Evolutionary conservation across 148 eudicot genomes (phyloP).

Genomic region (Cornus kousa): DNA sequence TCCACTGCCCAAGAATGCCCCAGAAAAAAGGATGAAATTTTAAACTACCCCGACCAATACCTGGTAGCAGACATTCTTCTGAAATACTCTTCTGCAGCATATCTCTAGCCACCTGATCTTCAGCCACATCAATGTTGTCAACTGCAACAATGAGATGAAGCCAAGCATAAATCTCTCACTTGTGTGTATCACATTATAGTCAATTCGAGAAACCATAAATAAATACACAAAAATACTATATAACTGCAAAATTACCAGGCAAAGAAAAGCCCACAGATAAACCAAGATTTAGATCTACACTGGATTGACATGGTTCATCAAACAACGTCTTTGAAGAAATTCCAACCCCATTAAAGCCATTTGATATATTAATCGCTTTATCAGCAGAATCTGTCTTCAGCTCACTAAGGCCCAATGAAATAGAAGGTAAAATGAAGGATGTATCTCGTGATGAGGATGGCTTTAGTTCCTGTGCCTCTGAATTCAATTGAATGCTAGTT

Average conservation of each 20-base stretch:
- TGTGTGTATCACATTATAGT: neutral
- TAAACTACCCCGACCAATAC: constrained; percentile 19
- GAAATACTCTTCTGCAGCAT: constrained; percentile 29
- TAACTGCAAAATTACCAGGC: constrained; percentile 31
- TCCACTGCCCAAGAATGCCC: neutral
- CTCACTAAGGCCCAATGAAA: constrained; percentile 10
- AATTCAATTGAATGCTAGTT: constrained; percentile 18
- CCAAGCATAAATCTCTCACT: constrained; percentile 3
- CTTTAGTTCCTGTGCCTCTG: constrained; percentile 21
- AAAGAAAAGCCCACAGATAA: constrained; percentile 30
- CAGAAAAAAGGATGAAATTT: neutral
- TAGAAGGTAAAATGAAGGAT: constrained; percentile 11
- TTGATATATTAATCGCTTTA: constrained; percentile 15
- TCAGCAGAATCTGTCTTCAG: constrained; percentile 22
- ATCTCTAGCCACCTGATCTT: constrained; percentile 23
- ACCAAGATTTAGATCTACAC: constrained; percentile 31
- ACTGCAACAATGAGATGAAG: constrained; percentile 13
- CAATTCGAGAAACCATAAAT: neutral
- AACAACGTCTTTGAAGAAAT: constrained; percentile 24
- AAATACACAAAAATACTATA: neutral
- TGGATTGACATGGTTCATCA: constrained; percentile 32
- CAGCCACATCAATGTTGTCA: constrained; percentile 29
- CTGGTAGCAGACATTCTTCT: constrained; percentile 26
- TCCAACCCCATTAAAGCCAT: constrained; percentile 8
- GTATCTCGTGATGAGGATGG: constrained; percentile 20